Conservation (phyloP, 1,284 basidiomycete genomes). For the Amylostereum areolatum region DNA sequence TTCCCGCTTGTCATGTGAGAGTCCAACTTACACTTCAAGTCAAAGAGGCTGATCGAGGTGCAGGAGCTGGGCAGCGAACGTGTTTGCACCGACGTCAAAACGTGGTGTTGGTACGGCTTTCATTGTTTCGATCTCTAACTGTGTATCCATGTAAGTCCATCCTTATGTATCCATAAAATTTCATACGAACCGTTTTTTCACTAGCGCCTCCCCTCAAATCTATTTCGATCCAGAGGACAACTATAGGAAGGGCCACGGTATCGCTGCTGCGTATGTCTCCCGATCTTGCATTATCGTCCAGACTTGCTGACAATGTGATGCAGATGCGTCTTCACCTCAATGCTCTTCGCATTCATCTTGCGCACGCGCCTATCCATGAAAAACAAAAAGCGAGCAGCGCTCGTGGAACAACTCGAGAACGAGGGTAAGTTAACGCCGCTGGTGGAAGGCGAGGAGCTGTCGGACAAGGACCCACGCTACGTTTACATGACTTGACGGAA, state of each 20-base stretch:
- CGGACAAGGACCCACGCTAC: slow-evolving; percentile 42
- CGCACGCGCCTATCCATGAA: slow-evolving; percentile 32
- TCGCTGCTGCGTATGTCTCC: slow-evolving; percentile 38
- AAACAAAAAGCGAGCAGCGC: slow-evolving; percentile 31
- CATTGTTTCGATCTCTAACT: slow-evolving; percentile 51
- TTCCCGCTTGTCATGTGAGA: slow-evolving; percentile 52
- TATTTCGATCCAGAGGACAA: slow-evolving; percentile 46
- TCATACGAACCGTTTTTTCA: not conserved
- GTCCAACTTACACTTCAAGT: not conserved
- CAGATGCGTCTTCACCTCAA: slow-evolving; percentile 38
- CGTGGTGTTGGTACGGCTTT: slow-evolving; percentile 53
- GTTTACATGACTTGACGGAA: slow-evolving; percentile 27
- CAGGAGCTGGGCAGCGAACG: slow-evolving; percentile 55
- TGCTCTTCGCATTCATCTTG: slow-evolving; percentile 32
- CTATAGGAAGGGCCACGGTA: slow-evolving; percentile 47
- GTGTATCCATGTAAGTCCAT: slow-evolving; percentile 42
- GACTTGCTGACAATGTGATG: not conserved
- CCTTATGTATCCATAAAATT: not conserved
- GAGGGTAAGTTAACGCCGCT: slow-evolving; percentile 23
- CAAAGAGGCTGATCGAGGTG: not conserved
- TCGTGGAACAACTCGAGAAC: slow-evolving; percentile 18
- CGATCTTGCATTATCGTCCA: not conserved
- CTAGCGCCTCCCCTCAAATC: slow-evolving; percentile 50
- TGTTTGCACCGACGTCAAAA: slow-evolving; percentile 51
- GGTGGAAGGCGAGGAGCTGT: slow-evolving; percentile 28